Base-by-base conservation (phyloP, 2,329 filamentous ascomycete species). In the Chrysosphaeria jannelii region DNA sequence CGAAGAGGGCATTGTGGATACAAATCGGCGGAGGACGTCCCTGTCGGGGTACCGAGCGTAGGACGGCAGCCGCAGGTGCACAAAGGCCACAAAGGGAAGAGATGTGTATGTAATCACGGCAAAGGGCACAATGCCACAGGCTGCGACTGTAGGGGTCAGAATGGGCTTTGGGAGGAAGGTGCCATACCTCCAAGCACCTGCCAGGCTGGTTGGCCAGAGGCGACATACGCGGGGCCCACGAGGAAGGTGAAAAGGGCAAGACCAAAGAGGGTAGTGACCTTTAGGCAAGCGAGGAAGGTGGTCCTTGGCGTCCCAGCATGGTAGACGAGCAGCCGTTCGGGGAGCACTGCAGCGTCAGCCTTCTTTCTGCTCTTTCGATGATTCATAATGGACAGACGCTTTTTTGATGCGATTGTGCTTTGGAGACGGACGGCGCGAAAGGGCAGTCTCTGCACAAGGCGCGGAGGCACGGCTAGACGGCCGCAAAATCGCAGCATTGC, bases 301-400 rank as follows among this genome's bases (percentile, higher is more conserved):
- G 58, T 67, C 27, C 59, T 54, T 6, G 53, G 53, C 1, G 60
- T 67, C 24, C 74, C 71, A 25, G 64, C 64, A 43, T 78, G 69
- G 41, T 74, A 88, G 30, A 88, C 57, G 33, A 76, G 52, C 14
- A 79, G 37, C 9, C 47, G 47, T 30, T 60, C 51, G 1, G 62
- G 59, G 28, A 30, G 22, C 26, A 11, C 4, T 5, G 2, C 8
- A 8, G n/a, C 6, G 8, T 27, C 13, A 24, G n/a, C n/a, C n/a
- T n/a, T n/a, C n/a, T 22, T n/a, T 4, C 11, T 6, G 2, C 4
- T 8, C 9, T 13, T n/a, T 9, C 9, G 9, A 15, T 13, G 5
- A 11, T 6, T 10, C n/a, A n/a, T n/a, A n/a, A n/a, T n/a, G n/a
- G n/a, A n/a, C n/a, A n/a, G n/a, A n/a, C n/a, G n/a, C n/a, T n/a